Conservation (phyloP, 2,329 filamentous ascomycete species). For the Trichoderma koningiopsis region DNA sequence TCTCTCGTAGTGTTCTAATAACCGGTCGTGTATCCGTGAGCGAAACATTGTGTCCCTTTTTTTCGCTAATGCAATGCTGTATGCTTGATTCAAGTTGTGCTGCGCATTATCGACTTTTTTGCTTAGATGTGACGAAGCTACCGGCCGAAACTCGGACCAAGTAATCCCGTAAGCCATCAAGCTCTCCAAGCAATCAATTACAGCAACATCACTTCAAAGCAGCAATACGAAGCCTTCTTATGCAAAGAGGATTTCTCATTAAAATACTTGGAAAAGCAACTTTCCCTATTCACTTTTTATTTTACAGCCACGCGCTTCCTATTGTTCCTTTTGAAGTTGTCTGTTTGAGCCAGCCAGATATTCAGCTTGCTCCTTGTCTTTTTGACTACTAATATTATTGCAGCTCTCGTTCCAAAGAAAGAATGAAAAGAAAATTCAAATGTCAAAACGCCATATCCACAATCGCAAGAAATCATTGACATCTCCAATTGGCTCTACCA, state of each 20-base stretch:
- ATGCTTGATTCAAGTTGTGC: not conserved
- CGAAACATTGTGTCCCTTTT: constrained; percentile 14
- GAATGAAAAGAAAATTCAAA: not conserved
- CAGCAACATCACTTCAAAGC: not conserved
- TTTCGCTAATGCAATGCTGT: not conserved
- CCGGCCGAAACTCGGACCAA: constrained; percentile 22
- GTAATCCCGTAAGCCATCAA: not conserved
- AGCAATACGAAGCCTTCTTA: not conserved
- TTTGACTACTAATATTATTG: constrained; percentile 12
- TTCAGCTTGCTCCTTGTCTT: constrained; percentile 4
- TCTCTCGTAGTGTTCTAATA: not conserved
- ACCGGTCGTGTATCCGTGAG: constrained; percentile 3
- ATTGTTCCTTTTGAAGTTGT: not conserved
- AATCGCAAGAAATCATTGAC: not conserved
- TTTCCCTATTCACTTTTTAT: constrained; percentile 2
- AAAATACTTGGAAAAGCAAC: not conserved
- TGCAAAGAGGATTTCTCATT: constrained; percentile 5
- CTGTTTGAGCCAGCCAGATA: not conserved
- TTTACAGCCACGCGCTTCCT: constrained; percentile 15
- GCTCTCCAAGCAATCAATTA: not conserved
- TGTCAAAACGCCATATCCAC: constrained; percentile 8
- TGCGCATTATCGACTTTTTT: not conserved
- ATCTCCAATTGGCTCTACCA: not conserved
- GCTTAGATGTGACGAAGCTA: not conserved
- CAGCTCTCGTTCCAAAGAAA: constrained; percentile 10